Evolutionary conservation across 2,329 filamentous ascomycete species (phyloP), one percentile per base, ranked within the genome.

Genomic region (Coniochaeta sp.): DNA sequence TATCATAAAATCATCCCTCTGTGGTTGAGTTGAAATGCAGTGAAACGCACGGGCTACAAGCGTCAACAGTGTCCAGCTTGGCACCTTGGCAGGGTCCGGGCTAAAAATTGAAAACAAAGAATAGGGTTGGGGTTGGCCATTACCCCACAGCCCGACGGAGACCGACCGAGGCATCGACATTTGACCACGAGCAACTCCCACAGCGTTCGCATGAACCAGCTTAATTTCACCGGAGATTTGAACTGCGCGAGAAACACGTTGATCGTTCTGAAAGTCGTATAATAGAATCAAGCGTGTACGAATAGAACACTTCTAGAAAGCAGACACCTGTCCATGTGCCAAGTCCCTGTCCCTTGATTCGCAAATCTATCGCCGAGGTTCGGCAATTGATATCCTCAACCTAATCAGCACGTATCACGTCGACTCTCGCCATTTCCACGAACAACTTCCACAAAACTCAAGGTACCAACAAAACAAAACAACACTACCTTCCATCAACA

Each of bases 371-470:
- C 20, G 38, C 45, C 45, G 45, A 48, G 45, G 45, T 48, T 30
- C 45, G 45, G 45, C 45, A 48, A 28, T 48, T 48, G 45, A 48
- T 28, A 28, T 22, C 45, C 24, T 31, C n/a, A 3, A n/a, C n/a
- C 24, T 18, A 22, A 40, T 40, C 12, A 6, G 16, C 14, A 20
- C 42, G 30, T 32, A 9, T 32, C 30, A 32, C 9, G 30, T 32
- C 30, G 9, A 32, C 30, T 32, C 9, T n/a, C n/a, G 13, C 14
- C 42, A 20, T 26, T 28, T 31, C 24, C 45, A 14, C 45, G 18
- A 48, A 6, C 26, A 28, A 14, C 28, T 48, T 48, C 8, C n/a
- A 48, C 18, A 9, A 12, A 30, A 27, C 14, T 9, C 30, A n/a
- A 9, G 12, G 24, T 18, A 48, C 24, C 26, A 18, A 20, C 26